Evolutionary conservation across 169 alveolate species (phyloP).

Genomic region (Blepharisma undulans): DNA sequence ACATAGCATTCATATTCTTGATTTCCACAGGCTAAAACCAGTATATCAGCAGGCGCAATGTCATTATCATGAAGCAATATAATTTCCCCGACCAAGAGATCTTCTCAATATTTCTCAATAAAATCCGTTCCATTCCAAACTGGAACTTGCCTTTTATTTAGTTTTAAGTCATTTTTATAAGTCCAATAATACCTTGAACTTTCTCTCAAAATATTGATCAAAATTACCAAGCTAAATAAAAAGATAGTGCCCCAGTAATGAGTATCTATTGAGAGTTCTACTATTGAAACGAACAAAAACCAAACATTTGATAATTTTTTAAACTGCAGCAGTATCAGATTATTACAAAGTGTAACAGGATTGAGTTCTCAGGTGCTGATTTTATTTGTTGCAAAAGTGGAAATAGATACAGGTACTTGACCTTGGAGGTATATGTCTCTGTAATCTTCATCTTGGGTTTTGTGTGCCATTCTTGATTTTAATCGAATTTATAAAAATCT

Average conservation of each 20-base stretch:
- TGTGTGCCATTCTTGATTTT: not conserved
- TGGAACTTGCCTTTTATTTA: not conserved
- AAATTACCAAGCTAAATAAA: not conserved
- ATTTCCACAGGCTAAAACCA: not conserved
- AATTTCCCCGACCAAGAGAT: conserved; percentile 89
- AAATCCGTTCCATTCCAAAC: conserved; percentile 14
- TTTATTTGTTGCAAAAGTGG: not conserved
- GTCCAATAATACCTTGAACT: not conserved
- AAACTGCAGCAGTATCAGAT: not conserved
- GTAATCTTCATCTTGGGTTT: not conserved
- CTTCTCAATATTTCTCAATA: not conserved
- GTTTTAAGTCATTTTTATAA: not conserved
- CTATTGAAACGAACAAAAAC: not conserved
- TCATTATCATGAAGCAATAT: conserved; percentile 86
- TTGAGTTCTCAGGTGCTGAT: not conserved
- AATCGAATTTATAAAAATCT: not conserved
- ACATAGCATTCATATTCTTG: not conserved
- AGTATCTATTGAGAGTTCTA: not conserved
- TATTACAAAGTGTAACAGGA: not conserved
- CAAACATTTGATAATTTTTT: conserved; percentile 1
- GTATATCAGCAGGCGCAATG: conserved; percentile 88
- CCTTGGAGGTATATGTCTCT: not conserved
- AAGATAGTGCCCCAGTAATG: not conserved
- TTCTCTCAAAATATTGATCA: not conserved
- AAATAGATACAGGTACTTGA: not conserved